phyloP scores from a whole-genome alignment of 2,329 filamentous ascomycete species.

The Monosporascus sp. region DNA sequence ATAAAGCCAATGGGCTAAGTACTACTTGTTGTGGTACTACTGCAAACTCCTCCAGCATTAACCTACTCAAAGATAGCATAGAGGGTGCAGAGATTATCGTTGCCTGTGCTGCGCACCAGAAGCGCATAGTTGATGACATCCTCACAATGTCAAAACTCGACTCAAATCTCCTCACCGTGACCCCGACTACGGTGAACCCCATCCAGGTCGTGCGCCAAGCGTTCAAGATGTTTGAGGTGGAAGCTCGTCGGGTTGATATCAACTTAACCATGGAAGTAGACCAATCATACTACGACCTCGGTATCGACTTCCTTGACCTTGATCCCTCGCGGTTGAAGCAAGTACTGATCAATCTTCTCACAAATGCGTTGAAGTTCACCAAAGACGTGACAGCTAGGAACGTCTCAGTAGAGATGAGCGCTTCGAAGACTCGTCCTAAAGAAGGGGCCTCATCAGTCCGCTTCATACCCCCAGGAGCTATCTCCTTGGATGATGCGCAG shows the following conservation, averaged over 20 bases:
- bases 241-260: slow-evolving; percentile 65
- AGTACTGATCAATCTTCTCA: slow-evolving; percentile 68
- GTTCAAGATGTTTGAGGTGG: slow-evolving; percentile 72
- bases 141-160: slow-evolving; percentile 63
- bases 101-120: slow-evolving; percentile 73
- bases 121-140: slow-evolving; percentile 62
- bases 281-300: slow-evolving; percentile 55
- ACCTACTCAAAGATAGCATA: slow-evolving; percentile 71
- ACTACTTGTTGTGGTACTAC: neutral
- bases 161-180: slow-evolving; percentile 61
- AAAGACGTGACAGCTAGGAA: slow-evolving; percentile 55
- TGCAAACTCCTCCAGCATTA: slow-evolving; percentile 41
- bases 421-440: slow-evolving; percentile 35
- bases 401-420: slow-evolving; percentile 44
- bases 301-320: slow-evolving; percentile 63
- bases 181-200: slow-evolving; percentile 62
- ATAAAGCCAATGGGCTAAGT: neutral
- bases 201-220: slow-evolving; percentile 59
- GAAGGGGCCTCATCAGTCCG: slow-evolving; percentile 45
- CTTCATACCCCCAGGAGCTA: slow-evolving; percentile 51
- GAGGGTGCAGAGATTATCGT: slow-evolving; percentile 75
- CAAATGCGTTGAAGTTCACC: slow-evolving; percentile 58
- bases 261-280: slow-evolving; percentile 62
- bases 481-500: slow-evolving; percentile 42
- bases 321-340: slow-evolving; percentile 71